phyloP scores from a whole-genome alignment of 1,284 basidiomycete genomes.

The Pyrrhoderma lamaoense region DNA sequence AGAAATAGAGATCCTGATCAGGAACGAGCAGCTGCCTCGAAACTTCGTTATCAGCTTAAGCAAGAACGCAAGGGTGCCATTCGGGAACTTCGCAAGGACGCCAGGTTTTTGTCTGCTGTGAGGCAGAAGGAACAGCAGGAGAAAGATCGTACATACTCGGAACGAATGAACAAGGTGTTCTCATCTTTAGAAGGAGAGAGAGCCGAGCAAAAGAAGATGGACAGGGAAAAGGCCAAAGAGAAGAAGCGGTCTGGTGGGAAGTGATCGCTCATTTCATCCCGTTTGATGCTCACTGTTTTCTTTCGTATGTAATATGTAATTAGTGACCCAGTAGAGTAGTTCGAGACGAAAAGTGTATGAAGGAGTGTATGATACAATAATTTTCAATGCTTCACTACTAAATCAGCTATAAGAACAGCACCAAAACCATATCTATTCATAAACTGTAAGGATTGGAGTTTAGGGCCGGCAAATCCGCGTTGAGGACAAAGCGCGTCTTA shows the following conservation, averaged over 20 bases:
- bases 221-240: slow-evolving; percentile 71
- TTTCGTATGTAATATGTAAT: no score
- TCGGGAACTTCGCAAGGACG: slow-evolving; percentile 92
- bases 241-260: slow-evolving; percentile 71
- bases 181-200: slow-evolving; percentile 84
- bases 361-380: no score
- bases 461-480: slow-evolving; percentile 9
- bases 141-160: slow-evolving; percentile 74
- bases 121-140: slow-evolving; percentile 78
- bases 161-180: slow-evolving; percentile 78
- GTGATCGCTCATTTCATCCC: no score
- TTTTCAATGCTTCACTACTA: no score
- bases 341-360: no score
- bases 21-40: slow-evolving; percentile 82
- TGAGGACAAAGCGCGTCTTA: no score
- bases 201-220: slow-evolving; percentile 91
- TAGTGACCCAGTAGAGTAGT: no score
- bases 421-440: background rate
- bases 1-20: slow-evolving; percentile 87
- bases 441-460: background rate
- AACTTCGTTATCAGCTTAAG: slow-evolving; percentile 86
- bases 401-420: no score
- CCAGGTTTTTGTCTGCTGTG: slow-evolving; percentile 85
- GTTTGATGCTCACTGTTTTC: no score
- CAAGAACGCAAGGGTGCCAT: slow-evolving; percentile 97